Base-by-base conservation (phyloP, 176 grass and related monocot genomes). In the Panicum miliaceum region DNA sequence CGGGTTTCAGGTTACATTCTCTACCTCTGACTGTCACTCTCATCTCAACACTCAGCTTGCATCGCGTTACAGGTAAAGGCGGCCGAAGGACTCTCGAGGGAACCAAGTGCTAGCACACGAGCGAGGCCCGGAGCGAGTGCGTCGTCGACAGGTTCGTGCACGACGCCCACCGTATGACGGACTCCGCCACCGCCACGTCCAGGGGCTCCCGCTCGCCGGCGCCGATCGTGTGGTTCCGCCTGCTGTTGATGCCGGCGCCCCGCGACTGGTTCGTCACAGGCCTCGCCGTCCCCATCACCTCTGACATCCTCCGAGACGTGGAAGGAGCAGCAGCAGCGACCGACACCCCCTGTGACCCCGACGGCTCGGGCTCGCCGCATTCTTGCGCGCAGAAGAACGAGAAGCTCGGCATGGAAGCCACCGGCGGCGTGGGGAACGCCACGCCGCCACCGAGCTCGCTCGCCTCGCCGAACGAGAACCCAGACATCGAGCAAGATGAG, bases 151-250 rank as follows among this genome's bases (percentile, higher is more conserved):
- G 64, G 34, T 86, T 57, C 11, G 96, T 94, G 91, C 96, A 99
- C n/a, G 96, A 98, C 8, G 91, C 89, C 96, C 96, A 98, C 18
- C 93, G 87, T 58, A 98, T 96, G 26, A 98, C 88, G 7, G 93
- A 98, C 89, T 99, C 96, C 0, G 96, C 74, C 29, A 92, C 93
- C 42, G 74, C 62, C 78, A 76, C 64, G 46, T 98, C 93, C 72
- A 96, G 87, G 74, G 94, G 88, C 73, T 87, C 93, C 18, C 83
- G 60, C 69, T 90, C 91, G 0, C 93, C 80, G 6, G 90, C 83
- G 0, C 91, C 96, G 1, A 99, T 94, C 2, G 91, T 96, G 85
- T 94, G 93, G 75, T 99, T 94, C 73, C 96, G 85, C 22, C 92
- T 85, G 79, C 86, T 87, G 47, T 82, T 79, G 63, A 84, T 72